Conservation (phyloP, 2,329 filamentous ascomycete genomes). For the Lithohypha guttulata region DNA sequence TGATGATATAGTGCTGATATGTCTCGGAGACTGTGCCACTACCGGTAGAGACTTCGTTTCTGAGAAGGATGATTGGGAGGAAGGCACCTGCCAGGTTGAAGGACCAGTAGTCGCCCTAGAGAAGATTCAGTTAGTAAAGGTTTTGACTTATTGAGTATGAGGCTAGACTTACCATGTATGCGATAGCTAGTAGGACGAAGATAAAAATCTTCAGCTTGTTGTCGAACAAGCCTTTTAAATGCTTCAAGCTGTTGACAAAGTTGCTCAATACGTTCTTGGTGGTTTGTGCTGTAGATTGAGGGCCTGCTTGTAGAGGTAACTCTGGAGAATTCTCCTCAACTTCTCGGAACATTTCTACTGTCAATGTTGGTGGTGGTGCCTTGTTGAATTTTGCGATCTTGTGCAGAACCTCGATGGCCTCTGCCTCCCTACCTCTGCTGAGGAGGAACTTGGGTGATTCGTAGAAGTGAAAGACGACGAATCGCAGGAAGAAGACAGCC, state of each 20-base stretch:
- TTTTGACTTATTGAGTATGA: conserved; percentile 27
- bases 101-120: conserved; percentile 29
- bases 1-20: conserved; percentile 28
- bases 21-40: conserved; percentile 21
- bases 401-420: conserved; percentile 71
- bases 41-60: conserved; percentile 23
- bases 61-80: conserved; percentile 26
- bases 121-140: conserved; percentile 31
- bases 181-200: conserved; percentile 26
- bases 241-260: conserved; percentile 11
- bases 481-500: conserved; percentile 66
- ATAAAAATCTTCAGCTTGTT: conserved; percentile 27
- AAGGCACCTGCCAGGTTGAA: conserved; percentile 30
- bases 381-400: conserved; percentile 64
- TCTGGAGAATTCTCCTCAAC: too few species aligned
- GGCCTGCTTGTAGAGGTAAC: conserved; percentile 63
- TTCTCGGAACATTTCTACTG: background rate
- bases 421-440: conserved; percentile 61
- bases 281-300: conserved; percentile 34
- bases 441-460: conserved; percentile 81
- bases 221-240: conserved; percentile 23
- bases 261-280: background rate
- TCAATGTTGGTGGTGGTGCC: conserved; percentile 28
- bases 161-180: conserved; percentile 37
- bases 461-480: conserved; percentile 69